Evolutionary conservation across 257 asterid species (phyloP).

Genomic region (Cruciata laevipes): DNA sequence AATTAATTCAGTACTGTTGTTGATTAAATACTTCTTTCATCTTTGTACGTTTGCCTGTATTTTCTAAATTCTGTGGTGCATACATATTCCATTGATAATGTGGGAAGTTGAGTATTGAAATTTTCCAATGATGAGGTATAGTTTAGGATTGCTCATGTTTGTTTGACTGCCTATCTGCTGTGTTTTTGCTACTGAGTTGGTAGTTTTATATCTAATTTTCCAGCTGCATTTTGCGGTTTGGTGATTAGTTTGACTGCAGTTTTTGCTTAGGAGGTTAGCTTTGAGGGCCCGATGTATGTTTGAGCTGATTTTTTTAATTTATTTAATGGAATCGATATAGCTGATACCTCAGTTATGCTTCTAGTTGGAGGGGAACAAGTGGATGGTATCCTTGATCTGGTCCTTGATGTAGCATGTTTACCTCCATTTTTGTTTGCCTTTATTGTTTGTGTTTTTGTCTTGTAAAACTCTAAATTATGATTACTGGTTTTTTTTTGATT

Average conservation of each 20-base stretch:
- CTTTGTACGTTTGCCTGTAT: too few species aligned
- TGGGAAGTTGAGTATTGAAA: too few species aligned
- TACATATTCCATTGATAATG: too few species aligned
- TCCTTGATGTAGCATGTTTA: too few species aligned
- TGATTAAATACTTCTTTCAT: too few species aligned
- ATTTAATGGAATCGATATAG: neutral
- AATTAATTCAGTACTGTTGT: too few species aligned
- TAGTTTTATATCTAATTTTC: conserved; percentile 2
- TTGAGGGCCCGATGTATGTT: neutral
- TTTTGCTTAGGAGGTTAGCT: neutral
- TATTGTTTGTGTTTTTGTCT: too few species aligned
- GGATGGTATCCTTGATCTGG: too few species aligned
- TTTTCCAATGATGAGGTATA: too few species aligned
- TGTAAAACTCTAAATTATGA: neutral
- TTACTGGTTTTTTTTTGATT: neutral
- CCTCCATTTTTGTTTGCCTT: too few species aligned
- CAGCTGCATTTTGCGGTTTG: neutral
- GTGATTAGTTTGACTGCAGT: neutral
- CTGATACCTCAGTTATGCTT: neutral
- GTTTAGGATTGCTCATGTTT: neutral
- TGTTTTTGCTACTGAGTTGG: neutral
- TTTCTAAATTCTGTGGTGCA: too few species aligned
- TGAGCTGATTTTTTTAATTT: neutral
- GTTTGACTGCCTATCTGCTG: conserved; percentile 1
- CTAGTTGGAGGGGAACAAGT: neutral